Evolutionary conservation across 805 yeast genomes (phyloP).

Genomic region (Candida odintsovae): DNA sequence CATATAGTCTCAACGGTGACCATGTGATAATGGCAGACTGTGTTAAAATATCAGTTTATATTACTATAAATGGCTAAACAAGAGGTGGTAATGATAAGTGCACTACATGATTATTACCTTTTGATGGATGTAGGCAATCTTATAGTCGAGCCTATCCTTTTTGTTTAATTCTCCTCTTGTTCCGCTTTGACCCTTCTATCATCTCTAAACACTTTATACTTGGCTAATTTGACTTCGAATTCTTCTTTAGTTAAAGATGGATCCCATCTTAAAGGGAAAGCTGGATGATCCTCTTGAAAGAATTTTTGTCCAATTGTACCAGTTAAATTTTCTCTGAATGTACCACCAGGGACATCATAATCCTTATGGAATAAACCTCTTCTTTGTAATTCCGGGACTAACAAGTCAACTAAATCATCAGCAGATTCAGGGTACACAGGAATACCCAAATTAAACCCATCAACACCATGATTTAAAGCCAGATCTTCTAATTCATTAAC

Average conservation of each 20-base stretch:
- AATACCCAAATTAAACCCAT: slow-evolving; percentile 32
- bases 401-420: slow-evolving; percentile 32
- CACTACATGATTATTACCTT: too few relatives aligned
- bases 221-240: slow-evolving; percentile 16
- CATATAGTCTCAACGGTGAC: not conserved
- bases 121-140: too few relatives aligned
- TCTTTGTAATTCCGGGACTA: slow-evolving; percentile 32
- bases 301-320: slow-evolving; percentile 20
- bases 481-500: slow-evolving; percentile 10
- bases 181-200: not conserved
- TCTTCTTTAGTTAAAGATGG: slow-evolving; percentile 22
- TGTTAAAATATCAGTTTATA: not conserved
- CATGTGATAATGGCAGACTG: not conserved
- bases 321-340: slow-evolving; percentile 31
- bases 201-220: not conserved
- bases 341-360: slow-evolving; percentile 28
- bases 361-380: slow-evolving; percentile 33
- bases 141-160: too few relatives aligned
- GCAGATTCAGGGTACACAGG: slow-evolving; percentile 32
- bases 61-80: not conserved
- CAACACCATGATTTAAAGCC: slow-evolving; percentile 3
- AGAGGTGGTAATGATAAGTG: too few relatives aligned
- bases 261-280: slow-evolving; percentile 18
- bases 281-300: slow-evolving; percentile 16
- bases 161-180: not conserved